Base-by-base conservation (phyloP, 2,329 filamentous ascomycete species). In the Hypomyces perniciosus region DNA sequence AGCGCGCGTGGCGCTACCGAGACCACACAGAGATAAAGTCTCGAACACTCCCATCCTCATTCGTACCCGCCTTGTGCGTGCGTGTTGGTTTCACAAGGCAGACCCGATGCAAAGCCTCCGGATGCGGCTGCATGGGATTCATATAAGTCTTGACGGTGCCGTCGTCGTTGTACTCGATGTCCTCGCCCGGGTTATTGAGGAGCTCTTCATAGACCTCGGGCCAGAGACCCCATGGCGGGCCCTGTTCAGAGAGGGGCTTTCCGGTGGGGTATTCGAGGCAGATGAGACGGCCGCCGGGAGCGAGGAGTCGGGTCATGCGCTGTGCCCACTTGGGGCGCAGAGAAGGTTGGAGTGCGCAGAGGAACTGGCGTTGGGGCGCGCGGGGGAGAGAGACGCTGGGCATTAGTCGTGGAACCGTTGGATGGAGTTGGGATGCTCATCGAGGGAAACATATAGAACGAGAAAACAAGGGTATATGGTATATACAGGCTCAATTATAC, bases 211-310 rank as follows among this genome's bases (percentile, higher is more conserved):
- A 93, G 29, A 87, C 79, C 54, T 82, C 78, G 1, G 86, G 78
- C 9, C 81, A 79, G 38, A 88, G 69, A 6, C 83, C 81, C 76
- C 81, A 91, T 2, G 90, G 89, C 9, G 90, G 89, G 0, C 90
- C 89, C 8, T 76, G 76, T 8, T 77, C 74, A 8, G 73, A 73
- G 8, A 84, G 77, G 39, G 81, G 75, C 65, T 91, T 93, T 54
- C 80, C 77, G 1, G 85, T 82, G 8, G 90, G 90, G 65, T 86
- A 95, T 65, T 95, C 89, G 54, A 95, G 77, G 68, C 81, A 84
- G 46, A 85, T 63, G 28, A 85, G 69, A 35, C 75, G 70, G 26
- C 80, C 80, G 27, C 58, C 63, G 5, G 72, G 71, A 20, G 67
- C 57, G 30, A 85, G 69, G 37, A 84, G 70, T 37, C 74, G 62